Conservation (phyloP, 805 yeast species). For the Kluyveromyces nonfermentans region DNA sequence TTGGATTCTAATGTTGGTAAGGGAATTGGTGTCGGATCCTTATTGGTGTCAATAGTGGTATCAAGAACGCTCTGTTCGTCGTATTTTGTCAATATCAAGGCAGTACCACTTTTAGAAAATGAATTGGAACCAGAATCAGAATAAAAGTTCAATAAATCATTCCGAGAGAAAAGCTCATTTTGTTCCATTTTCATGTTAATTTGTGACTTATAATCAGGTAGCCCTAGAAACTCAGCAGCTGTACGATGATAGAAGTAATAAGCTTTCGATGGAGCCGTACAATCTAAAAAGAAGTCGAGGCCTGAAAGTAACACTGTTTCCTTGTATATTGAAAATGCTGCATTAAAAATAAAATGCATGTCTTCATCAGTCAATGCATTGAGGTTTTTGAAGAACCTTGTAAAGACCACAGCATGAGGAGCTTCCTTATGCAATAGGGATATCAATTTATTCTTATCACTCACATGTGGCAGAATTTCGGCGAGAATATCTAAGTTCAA, state of each 20-base stretch:
- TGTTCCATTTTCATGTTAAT: slow-evolving; percentile 13
- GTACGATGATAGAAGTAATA: slow-evolving; percentile 25
- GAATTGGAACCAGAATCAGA: slow-evolving; percentile 24
- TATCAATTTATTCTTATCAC: slow-evolving; percentile 10
- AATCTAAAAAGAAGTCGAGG: slow-evolving; percentile 20
- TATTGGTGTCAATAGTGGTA: not conserved
- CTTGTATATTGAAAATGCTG: slow-evolving; percentile 20
- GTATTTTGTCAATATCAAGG: slow-evolving; percentile 18
- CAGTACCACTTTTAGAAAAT: slow-evolving; percentile 23
- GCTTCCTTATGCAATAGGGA: slow-evolving; percentile 15
- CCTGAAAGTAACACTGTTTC: slow-evolving; percentile 26
- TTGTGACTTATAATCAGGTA: slow-evolving; percentile 22
- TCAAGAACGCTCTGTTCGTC: not conserved
- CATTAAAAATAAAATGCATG: slow-evolving; percentile 15
- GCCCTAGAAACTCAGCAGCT: slow-evolving; percentile 21
- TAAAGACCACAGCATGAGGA: slow-evolving; percentile 14
- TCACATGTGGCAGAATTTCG: slow-evolving; percentile 17
- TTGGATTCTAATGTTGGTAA: not conserved
- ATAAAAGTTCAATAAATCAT: slow-evolving; percentile 25
- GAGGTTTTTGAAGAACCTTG: slow-evolving; percentile 15
- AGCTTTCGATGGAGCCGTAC: slow-evolving; percentile 8
- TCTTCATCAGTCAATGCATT: slow-evolving; percentile 7
- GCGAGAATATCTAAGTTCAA: slow-evolving; percentile 21
- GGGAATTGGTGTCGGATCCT: not conserved
- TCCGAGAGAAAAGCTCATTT: slow-evolving; percentile 15